Base-by-base conservation (phyloP, 257 asterid genomes). In the Apocynum venetum region DNA sequence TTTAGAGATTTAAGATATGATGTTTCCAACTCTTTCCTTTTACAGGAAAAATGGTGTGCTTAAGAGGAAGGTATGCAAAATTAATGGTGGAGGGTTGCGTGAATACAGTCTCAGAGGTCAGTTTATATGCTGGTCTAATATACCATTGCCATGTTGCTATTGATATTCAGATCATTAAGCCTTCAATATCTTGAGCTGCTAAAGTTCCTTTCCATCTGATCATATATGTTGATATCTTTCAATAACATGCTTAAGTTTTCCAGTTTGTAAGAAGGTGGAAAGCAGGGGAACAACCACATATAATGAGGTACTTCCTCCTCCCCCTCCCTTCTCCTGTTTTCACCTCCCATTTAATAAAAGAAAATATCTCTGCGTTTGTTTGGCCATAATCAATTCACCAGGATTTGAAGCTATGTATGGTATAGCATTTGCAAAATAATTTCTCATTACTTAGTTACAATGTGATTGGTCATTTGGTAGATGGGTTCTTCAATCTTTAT, bases 251-350 rank as follows among this genome's bases (percentile, higher is more conserved):
- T 41, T 43, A 15, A 17, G 41, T 38, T 57, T 75, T 76, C 60
- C 80, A 80, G 83, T 80, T 63, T 80, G 83, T 76, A 76, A 75
- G 67, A 76, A 59, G 77, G 83, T 80, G 74, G 68, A 80, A 76
- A 77, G 47, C 46, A 80, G 76, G 73, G 83, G 83, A 76, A 66
- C 51, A 49, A 80, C 79, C 60, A 76, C 83, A 59, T 61, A 76
- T 60, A 61, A 35, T 76, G 80, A 80, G 77, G 83, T 80, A 76
- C 36, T 49, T 80, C 52, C 19, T 44, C 36, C 53, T 59, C 4
- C 49, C 43, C 51, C 6, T 46, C 52, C 51, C 6, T 46, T 36
- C 14, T 44, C 51, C 6, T 9, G 17, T 66, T 66, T 25, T 14
- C 36, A 8, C 15, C 10, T 66, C 20, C n/a, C 71, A 38, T 49